Conservation (phyloP, 2,329 filamentous ascomycete genomes). For the Calonectria fujianensis region DNA sequence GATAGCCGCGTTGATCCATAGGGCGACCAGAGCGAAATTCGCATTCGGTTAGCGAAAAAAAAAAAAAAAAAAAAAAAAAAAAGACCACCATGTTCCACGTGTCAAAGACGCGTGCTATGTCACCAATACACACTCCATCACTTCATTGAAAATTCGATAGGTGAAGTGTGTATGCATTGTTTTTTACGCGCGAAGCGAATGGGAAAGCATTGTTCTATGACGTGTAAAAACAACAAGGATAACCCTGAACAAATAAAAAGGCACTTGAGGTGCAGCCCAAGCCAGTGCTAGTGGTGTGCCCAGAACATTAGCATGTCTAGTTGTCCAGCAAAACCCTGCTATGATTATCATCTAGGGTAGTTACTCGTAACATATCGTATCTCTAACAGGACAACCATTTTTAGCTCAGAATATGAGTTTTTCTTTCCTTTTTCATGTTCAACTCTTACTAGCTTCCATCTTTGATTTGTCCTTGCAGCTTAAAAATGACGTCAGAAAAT, state of each 20-base stretch:
- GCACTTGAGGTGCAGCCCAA: not conserved
- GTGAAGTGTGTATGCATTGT: not conserved
- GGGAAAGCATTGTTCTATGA: not conserved
- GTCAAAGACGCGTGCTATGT: not conserved
- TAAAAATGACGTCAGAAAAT: not conserved
- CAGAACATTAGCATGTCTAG: not conserved
- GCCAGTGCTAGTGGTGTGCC: not conserved
- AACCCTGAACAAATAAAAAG: not conserved
- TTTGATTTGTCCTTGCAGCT: too few relatives aligned
- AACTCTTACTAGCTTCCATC: not conserved
- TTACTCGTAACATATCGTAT: not conserved
- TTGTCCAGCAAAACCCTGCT: not conserved
- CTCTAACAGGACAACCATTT: not conserved
- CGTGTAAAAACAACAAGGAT: not conserved
- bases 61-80: not conserved
- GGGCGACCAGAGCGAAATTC: not conserved
- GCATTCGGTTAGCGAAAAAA: not conserved
- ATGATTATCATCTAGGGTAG: not conserved
- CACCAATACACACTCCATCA: not conserved
- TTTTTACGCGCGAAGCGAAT: not conserved
- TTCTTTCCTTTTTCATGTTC: not conserved
- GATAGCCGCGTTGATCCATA: not conserved
- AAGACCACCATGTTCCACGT: not conserved
- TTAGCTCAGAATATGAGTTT: not conserved
- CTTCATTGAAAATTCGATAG: not conserved